phyloP scores from a whole-genome alignment of 2,329 filamentous ascomycete genomes.

The Dactylellina sp. region DNA sequence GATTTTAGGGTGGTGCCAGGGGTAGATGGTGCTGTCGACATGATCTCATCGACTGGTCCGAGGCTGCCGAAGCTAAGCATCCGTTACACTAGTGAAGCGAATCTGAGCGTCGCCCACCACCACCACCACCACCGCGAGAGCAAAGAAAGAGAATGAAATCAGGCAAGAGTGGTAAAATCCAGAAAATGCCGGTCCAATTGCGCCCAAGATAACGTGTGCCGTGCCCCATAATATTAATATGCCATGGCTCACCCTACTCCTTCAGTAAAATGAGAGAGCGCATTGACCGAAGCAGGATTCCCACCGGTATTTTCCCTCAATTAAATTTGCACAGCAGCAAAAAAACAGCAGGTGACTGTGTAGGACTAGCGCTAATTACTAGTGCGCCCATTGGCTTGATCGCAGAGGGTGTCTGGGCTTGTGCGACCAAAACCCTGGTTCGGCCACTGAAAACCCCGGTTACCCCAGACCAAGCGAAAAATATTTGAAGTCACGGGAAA shows the following conservation, averaged over 20 bases:
- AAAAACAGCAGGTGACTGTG: slow-evolving; percentile 52
- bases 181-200: too few relatives aligned
- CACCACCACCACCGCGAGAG: slow-evolving; percentile 1
- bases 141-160: too few relatives aligned
- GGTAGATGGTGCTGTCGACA: slow-evolving; percentile 41
- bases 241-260: too few relatives aligned
- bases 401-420: slow-evolving; percentile 40
- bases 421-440: slow-evolving; percentile 44
- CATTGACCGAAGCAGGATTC: slow-evolving; percentile 43
- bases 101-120: slow-evolving; percentile 34
- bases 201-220: slow-evolving; percentile 33
- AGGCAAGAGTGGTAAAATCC: too few relatives aligned
- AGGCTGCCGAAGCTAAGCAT: slow-evolving; percentile 37
- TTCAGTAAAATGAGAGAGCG: slow-evolving; percentile 21
- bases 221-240: too few relatives aligned
- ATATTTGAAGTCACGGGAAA: slow-evolving; percentile 52
- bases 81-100: slow-evolving; percentile 48
- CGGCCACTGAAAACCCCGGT: slow-evolving; percentile 47
- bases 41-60: slow-evolving; percentile 51
- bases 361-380: slow-evolving; percentile 51
- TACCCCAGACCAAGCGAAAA: slow-evolving; percentile 42
- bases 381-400: slow-evolving; percentile 50
- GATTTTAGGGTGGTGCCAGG: slow-evolving; percentile 12
- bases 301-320: slow-evolving; percentile 19
- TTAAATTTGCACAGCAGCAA: slow-evolving; percentile 32